These are phyloP conservation scores for Kodamaea sp. DNA, from an alignment of 1,139 yeast genomes.

Conservation along the genomic window DNA sequence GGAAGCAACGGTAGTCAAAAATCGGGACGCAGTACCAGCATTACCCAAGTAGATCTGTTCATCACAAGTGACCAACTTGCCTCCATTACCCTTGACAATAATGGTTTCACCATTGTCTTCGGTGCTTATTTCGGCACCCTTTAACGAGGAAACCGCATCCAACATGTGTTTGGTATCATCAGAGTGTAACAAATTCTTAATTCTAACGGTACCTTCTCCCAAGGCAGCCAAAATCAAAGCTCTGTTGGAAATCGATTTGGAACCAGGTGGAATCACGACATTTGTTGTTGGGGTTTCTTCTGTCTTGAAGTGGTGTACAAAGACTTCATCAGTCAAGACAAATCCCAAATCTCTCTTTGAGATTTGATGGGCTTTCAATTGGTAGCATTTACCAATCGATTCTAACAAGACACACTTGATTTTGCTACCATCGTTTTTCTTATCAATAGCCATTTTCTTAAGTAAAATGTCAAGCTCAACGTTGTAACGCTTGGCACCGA, in stretches of 20 bases:
- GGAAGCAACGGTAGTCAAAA: conserved; percentile 86
- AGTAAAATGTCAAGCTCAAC: conserved; percentile 72
- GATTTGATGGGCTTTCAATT: conserved; percentile 82
- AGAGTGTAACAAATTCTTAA: conserved; percentile 83
- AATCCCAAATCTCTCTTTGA: conserved; percentile 76
- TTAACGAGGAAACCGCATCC: conserved; percentile 71
- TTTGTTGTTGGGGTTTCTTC: conserved; percentile 40
- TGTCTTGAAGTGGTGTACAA: conserved; percentile 54
- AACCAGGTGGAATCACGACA: conserved; percentile 84
- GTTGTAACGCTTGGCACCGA: conserved; percentile 54
- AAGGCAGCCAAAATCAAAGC: conserved; percentile 91
- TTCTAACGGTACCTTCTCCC: conserved; percentile 78
- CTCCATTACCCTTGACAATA: conserved; percentile 85
- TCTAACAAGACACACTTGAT: conserved; percentile 84
- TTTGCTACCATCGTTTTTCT: conserved; percentile 89
- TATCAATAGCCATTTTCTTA: conserved; percentile 89
- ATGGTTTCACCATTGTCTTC: conserved; percentile 89
- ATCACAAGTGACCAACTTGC: conserved; percentile 56
- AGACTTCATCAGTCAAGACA: conserved; percentile 77
- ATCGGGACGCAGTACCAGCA: conserved; percentile 98
- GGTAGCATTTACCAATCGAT: conserved; percentile 83
- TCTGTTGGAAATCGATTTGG: conserved; percentile 93
- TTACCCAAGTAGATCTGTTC: conserved; percentile 82
- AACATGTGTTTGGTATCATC: conserved; percentile 97
- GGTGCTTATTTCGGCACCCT: conserved; percentile 77